Conservation (phyloP, 78 protist species). For the slime mould (Dictyostelium discoideum) region DNA sequence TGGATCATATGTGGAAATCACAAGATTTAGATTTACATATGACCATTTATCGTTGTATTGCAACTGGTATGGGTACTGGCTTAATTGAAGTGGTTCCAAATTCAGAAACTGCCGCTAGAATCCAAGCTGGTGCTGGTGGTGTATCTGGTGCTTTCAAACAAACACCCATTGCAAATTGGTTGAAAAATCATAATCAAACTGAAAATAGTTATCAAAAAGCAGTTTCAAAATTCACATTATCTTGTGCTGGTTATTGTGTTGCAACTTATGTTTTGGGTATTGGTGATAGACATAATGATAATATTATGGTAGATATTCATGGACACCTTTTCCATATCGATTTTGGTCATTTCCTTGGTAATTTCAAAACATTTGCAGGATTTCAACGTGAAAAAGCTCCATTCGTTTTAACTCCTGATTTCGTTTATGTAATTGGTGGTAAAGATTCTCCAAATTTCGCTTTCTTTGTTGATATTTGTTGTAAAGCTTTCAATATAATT, state of each 20-base stretch:
- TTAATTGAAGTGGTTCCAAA: constrained; percentile 94
- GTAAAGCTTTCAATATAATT: constrained; percentile 89
- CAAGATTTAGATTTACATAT: constrained; percentile 90
- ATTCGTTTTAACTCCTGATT: constrained; percentile 96
- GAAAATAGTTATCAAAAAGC: constrained; percentile 64
- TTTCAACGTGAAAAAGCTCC: constrained; percentile 96
- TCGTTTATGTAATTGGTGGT: constrained; percentile 91
- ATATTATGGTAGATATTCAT: constrained; percentile 84
- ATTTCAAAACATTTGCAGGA: constrained; percentile 87
- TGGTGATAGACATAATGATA: constrained; percentile 99
- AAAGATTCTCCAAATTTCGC: constrained; percentile 76
- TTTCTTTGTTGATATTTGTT: constrained; percentile 79
- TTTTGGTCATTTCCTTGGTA: constrained; percentile 98
- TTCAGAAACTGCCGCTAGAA: constrained; percentile 90
- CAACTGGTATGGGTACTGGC: constrained; percentile 91
- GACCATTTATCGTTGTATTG: constrained; percentile 84
- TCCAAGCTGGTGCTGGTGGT: constrained; percentile 89
- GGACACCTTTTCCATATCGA: constrained; percentile 97
- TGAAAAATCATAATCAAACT: constrained; percentile 78
- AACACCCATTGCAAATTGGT: constrained; percentile 88
- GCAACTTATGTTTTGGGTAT: constrained; percentile 99
- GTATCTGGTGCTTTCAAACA: constrained; percentile 90
- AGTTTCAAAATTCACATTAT: constrained; percentile 83
- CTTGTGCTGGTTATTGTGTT: constrained; percentile 96
- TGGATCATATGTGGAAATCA: constrained; percentile 93